Conservation (phyloP, 257 asterid genomes). For the Cinchona pubescens region DNA sequence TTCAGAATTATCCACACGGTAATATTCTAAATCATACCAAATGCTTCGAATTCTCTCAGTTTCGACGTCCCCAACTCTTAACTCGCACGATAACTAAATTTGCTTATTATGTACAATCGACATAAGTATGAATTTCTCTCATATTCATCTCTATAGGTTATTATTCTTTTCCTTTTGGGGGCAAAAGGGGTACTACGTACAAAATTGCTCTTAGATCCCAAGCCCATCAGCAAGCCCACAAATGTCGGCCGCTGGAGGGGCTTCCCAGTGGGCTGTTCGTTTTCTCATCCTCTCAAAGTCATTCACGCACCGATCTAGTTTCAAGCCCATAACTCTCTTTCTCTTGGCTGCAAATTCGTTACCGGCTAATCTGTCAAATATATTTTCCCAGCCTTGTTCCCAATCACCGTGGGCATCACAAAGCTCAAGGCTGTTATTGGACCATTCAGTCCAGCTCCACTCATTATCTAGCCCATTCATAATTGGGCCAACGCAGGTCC, state of each 20-base stretch:
- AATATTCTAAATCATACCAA: too few relatives aligned
- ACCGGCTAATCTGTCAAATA: conserved; percentile 60
- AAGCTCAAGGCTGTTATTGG: conserved; percentile 47
- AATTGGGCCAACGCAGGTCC: conserved; percentile 56
- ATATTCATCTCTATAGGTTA: neutral
- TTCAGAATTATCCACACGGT: too few relatives aligned
- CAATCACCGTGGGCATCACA: conserved; percentile 76
- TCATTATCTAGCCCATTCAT: conserved; percentile 47
- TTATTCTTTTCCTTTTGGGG: neutral
- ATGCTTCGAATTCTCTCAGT: too few relatives aligned
- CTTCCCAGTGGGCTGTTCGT: conserved; percentile 56
- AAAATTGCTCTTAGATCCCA: neutral
- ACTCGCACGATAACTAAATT: too few relatives aligned
- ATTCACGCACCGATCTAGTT: conserved; percentile 46
- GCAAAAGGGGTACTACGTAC: neutral
- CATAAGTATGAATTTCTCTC: neutral
- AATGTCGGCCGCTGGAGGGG: conserved; percentile 52
- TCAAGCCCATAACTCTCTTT: conserved; percentile 37
- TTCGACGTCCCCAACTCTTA: too few relatives aligned
- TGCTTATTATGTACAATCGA: neutral
- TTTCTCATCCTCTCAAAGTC: conserved; percentile 54
- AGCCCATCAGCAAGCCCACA: conserved; percentile 52
- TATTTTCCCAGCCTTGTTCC: conserved; percentile 73
- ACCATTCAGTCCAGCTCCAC: conserved; percentile 97
- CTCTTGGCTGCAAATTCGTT: conserved; percentile 44